These are phyloP conservation scores for Fraxinus paxiana DNA, from an alignment of 305 asterid genomes.

Conservation along the genomic window DNA sequence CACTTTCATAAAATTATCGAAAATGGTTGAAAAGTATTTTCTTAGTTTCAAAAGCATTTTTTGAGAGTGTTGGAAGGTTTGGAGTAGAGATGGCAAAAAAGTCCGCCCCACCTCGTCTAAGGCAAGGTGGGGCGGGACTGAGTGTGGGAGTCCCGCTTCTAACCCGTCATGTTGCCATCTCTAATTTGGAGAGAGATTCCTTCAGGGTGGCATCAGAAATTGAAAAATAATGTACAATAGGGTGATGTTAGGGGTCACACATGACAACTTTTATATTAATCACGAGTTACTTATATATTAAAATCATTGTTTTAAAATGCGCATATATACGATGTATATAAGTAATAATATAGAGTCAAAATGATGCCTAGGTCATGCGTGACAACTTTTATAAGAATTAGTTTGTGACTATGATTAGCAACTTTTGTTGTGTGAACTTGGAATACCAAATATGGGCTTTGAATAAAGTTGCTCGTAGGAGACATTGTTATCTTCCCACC, in stretches of 20 bases:
- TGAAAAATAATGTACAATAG: background rate
- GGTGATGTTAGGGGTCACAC: background rate
- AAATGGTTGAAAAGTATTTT: background rate
- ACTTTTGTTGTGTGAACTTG: background rate
- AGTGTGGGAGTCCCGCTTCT: too few species aligned
- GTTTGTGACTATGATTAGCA: background rate
- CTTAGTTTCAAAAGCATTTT: too few species aligned
- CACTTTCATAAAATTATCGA: background rate
- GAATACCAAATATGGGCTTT: background rate
- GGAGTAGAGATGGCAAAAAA: too few species aligned
- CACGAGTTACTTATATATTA: background rate
- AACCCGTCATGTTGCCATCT: too few species aligned
- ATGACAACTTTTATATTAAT: background rate
- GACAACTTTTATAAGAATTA: background rate
- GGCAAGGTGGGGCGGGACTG: too few species aligned
- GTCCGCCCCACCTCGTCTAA: too few species aligned
- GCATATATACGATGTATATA: too few species aligned
- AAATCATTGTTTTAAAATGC: too few species aligned
- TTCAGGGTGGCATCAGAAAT: too few species aligned
- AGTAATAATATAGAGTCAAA: too few species aligned
- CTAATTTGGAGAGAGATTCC: background rate
- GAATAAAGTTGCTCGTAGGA: background rate
- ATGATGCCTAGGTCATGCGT: background rate
- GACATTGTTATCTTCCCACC: background rate
- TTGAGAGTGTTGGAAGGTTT: too few species aligned